Percentiles rank a stretch among this genome's conserved stretches.
Conservation (phyloP, 2,329 filamentous ascomycete genomes). For the Scedosporium boydii region DNA sequence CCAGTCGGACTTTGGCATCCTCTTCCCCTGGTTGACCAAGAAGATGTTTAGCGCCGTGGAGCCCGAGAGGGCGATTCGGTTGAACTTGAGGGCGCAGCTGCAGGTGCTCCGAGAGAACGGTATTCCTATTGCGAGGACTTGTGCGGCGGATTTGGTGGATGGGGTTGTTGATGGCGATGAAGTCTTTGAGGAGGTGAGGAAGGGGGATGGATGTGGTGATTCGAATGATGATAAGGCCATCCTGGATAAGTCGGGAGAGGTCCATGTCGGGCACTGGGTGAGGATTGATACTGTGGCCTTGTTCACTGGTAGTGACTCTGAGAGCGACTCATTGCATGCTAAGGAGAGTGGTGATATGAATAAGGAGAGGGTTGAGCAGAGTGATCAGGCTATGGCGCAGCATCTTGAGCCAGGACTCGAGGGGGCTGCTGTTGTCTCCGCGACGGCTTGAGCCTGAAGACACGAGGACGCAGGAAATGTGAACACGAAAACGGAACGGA, state of each 20-base stretch:
- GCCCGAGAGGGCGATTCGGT: slow-evolving; percentile 47
- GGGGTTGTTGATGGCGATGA: slow-evolving; percentile 19
- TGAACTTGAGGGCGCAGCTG: slow-evolving; percentile 49
- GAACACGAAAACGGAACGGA: not conserved
- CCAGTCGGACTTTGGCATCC: slow-evolving; percentile 73
- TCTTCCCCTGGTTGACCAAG: slow-evolving; percentile 65
- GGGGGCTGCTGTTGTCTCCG: not conserved
- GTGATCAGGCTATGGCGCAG: not conserved
- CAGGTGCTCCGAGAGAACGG: slow-evolving; percentile 44
- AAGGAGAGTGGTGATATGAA: not conserved
- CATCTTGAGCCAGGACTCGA: slow-evolving; percentile 2
- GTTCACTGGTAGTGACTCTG: slow-evolving; percentile 13
- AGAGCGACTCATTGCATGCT: not conserved
- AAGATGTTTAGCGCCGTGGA: slow-evolving; percentile 47
- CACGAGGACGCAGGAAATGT: not conserved
- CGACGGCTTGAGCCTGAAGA: not conserved
- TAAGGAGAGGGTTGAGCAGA: not conserved
- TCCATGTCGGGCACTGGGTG: slow-evolving; percentile 36
- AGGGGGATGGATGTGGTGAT: slow-evolving; percentile 8
- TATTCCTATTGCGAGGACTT: slow-evolving; percentile 39
- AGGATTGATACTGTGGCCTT: slow-evolving; percentile 45
- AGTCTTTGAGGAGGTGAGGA: slow-evolving; percentile 12
- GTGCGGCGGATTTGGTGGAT: slow-evolving; percentile 39
- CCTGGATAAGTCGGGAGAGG: slow-evolving; percentile 31
- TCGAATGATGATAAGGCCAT: slow-evolving; percentile 40